A percentile compares a stretch with the other conserved stretches of the same genome.
phyloP scores from a whole-genome alignment of 768 basidiomycete genomes.

The Gymnopilus junonius region DNA sequence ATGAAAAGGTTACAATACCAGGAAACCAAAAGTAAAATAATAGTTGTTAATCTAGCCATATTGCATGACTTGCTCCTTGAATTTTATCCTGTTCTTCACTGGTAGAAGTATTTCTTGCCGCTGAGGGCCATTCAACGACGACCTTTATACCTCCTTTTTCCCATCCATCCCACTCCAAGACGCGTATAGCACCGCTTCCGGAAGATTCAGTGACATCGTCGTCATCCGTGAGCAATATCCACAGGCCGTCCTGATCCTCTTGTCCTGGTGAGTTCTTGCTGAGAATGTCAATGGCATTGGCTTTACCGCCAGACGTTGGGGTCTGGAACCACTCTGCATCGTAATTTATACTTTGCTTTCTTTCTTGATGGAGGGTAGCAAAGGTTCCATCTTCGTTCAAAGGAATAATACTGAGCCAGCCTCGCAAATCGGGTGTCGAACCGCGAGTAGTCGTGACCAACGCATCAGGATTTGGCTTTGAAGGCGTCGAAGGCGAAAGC shows the following conservation, averaged over 20 bases:
- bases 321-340: constrained; percentile 45
- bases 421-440: constrained; percentile 33
- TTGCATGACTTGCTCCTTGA: constrained; percentile 53
- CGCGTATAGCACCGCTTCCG: constrained; percentile 42
- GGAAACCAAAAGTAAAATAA: neutral
- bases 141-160: constrained; percentile 40
- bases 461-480: constrained; percentile 38
- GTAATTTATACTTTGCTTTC: constrained; percentile 25
- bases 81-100: constrained; percentile 31
- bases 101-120: constrained; percentile 10
- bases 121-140: constrained; percentile 47
- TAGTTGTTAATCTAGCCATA: constrained; percentile 46
- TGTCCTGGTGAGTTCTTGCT: constrained; percentile 26
- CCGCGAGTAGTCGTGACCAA: constrained; percentile 56
- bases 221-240: constrained; percentile 57
- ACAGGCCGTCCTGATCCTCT: constrained; percentile 34
- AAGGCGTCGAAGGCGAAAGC: constrained; percentile 41
- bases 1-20: neutral
- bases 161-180: constrained; percentile 57
- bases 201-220: constrained; percentile 34
- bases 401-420: constrained; percentile 48
- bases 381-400: constrained; percentile 45
- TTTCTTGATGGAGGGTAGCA: constrained; percentile 6
- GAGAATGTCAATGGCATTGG: constrained; percentile 51
- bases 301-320: constrained; percentile 53